Evolutionary conservation across 169 alveolate genomes (phyloP), one percentile per base, ranked within the genome.

Genomic region (Eimeria acervulina): DNA sequence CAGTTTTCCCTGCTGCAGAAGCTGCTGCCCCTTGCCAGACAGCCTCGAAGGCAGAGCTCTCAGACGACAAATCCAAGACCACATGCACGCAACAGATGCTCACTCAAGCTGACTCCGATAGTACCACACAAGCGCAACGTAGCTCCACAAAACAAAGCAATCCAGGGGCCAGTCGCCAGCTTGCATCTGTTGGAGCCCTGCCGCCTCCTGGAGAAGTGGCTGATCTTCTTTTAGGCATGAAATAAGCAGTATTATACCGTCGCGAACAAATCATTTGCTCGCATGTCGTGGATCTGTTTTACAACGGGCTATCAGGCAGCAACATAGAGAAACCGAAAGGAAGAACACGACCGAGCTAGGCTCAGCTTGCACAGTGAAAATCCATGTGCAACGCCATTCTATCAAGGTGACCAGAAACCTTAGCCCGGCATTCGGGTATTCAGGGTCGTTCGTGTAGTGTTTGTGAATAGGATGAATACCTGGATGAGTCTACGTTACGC

Each of bases 181-280:
- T n/a, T 78, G 40, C 63, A 26, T 12, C 38, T 28, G 21, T 42
- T 40, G 87, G 68, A 42, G 44, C 88, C 88, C 26, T 42, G 1
- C 42, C 66, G 12, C 59, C 88, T 42, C 66, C 88, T 47, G 63
- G 44, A 13, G 88, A 78, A 28, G 40, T 78, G 36, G 66, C 88
- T 66, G 47, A 42, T 26, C 63, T 78, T 8, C 88, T 78, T 42
- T n/a, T 47, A 44, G 88, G 88, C 42, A 40, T 78, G 12, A 42
- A 44, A 78, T 78, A n/a, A 40, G 66, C 66, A 0, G 55, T 26
- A 42, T 33, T 26, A 78, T 12, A 42, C 63, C 2, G 31, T 28
- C 26, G 66, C 26, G 68, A 28, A 28, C 3, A 28, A 4, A 28
- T 0, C 15, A 19, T 17, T 33, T 36, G 31, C 51, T 36, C 52